phyloP scores from a whole-genome alignment of 345 rosid species.

The Turritis glabra region DNA sequence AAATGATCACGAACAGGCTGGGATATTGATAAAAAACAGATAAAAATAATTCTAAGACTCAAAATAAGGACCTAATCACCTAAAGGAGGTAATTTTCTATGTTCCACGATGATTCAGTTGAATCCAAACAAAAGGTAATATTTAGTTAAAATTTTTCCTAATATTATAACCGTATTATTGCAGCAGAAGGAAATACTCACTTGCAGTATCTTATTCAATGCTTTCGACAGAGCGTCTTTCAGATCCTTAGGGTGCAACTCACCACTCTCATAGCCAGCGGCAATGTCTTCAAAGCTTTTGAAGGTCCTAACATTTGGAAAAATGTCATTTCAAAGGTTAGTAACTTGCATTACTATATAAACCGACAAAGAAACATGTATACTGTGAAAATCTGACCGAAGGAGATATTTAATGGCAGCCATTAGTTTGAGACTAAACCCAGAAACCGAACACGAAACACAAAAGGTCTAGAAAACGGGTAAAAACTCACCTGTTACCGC shows the following conservation, averaged over 20 bases:
- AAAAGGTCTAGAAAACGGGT: background rate
- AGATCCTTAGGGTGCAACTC: conserved; percentile 75
- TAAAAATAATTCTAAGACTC: background rate
- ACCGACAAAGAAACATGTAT: background rate
- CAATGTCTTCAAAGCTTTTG: conserved; percentile 64
- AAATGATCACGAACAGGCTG: conserved; percentile 91
- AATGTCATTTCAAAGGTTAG: background rate
- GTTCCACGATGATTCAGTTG: background rate
- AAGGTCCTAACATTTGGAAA: conserved; percentile 49
- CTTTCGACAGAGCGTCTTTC: conserved; percentile 66
- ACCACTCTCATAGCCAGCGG: conserved; percentile 61
- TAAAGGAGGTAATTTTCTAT: background rate
- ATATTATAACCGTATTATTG: background rate
- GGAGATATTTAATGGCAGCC: background rate
- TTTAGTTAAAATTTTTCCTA: background rate
- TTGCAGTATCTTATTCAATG: conserved; percentile 72
- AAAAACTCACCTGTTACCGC: conserved; percentile 75
- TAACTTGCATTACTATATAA: background rate
- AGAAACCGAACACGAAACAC: background rate
- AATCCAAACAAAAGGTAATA: background rate
- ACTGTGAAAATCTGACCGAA: background rate
- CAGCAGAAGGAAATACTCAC: conserved; percentile 39
- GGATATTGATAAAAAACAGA: background rate
- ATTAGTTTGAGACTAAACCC: background rate
- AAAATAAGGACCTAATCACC: background rate